Evolutionary conservation across 176 grass and related monocot genomes (phyloP).

Genomic region (Avena sativa): DNA sequence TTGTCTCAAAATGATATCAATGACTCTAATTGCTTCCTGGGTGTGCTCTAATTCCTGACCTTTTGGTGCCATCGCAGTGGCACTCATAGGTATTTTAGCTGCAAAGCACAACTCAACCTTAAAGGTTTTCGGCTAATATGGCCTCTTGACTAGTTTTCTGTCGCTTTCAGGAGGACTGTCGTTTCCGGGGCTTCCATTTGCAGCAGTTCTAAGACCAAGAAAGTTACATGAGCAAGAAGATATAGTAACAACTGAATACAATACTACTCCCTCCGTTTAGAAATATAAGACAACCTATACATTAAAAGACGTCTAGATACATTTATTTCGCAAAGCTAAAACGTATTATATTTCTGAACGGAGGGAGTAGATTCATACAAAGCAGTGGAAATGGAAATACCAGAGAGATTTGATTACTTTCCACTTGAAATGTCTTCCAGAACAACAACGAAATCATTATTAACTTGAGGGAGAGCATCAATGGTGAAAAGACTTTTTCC

Average conservation of each 20-base stretch:
- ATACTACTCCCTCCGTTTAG: too few relatives aligned
- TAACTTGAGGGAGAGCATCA: slow-evolving; percentile 67
- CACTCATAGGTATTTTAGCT: slow-evolving; percentile 74
- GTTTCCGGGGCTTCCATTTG: slow-evolving; percentile 59
- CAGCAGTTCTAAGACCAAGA: slow-evolving; percentile 39
- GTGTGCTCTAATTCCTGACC: slow-evolving; percentile 75
- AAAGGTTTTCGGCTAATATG: slow-evolving; percentile 69
- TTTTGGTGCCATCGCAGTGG: slow-evolving; percentile 62
- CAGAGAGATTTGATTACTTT: slow-evolving; percentile 48
- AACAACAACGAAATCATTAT: slow-evolving; percentile 61
- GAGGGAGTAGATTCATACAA: too few relatives aligned
- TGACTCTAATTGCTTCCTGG: slow-evolving; percentile 73
- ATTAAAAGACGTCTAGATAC: too few relatives aligned
- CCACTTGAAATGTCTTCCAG: slow-evolving; percentile 58
- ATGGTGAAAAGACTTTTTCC: slow-evolving; percentile 84
- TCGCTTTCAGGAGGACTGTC: slow-evolving; percentile 61
- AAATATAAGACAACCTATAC: too few relatives aligned
- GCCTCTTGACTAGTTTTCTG: slow-evolving; percentile 53
- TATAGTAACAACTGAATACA: background rate
- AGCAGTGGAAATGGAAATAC: background rate
- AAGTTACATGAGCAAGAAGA: background rate
- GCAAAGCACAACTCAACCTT: slow-evolving; percentile 76
- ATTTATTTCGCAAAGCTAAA: too few relatives aligned
- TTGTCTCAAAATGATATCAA: slow-evolving; percentile 85
- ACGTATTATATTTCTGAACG: too few relatives aligned